Evolutionary conservation across 2,329 filamentous ascomycete species (phyloP).

Genomic region (Dactylellina haptotyla): DNA sequence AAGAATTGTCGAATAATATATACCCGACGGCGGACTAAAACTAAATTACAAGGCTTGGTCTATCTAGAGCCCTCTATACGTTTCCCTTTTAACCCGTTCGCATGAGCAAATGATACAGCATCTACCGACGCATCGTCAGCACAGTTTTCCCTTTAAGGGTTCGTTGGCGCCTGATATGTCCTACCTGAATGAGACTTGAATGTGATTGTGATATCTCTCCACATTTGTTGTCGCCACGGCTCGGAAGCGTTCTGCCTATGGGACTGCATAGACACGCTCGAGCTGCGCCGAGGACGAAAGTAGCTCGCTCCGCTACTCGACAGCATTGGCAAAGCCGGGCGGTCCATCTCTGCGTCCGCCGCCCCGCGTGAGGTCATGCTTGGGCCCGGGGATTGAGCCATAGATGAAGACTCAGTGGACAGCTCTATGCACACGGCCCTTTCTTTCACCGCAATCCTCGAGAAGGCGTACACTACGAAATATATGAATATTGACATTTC

Average conservation of each 20-base stretch:
- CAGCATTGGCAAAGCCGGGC: background rate
- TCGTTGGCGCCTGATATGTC: background rate
- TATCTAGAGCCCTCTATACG: background rate
- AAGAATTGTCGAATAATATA: too few relatives aligned
- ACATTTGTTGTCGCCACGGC: conserved; percentile 17
- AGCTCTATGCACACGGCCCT: conserved; percentile 6
- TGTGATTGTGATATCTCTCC: conserved; percentile 25
- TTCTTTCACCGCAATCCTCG: conserved; percentile 4
- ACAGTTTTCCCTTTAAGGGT: background rate
- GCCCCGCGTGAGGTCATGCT: too few relatives aligned
- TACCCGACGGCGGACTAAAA: too few relatives aligned
- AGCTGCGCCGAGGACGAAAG: conserved; percentile 1
- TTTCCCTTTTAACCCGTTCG: background rate
- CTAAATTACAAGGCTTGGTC: background rate
- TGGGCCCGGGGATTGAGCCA: background rate
- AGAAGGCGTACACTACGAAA: background rate
- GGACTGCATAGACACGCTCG: conserved; percentile 5
- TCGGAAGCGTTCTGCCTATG: conserved; percentile 6
- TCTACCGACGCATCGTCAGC: background rate
- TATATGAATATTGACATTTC: background rate
- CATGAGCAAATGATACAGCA: conserved; percentile 6
- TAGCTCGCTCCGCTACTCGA: background rate
- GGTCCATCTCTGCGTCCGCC: background rate
- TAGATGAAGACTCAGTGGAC: background rate
- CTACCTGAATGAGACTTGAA: conserved; percentile 19